Percentiles rank a stretch among this genome's conserved stretches.
These are phyloP conservation scores for Pestalotiopsis fici DNA, from an alignment of 2,329 filamentous ascomycete genomes.

Conservation along the genomic window DNA sequence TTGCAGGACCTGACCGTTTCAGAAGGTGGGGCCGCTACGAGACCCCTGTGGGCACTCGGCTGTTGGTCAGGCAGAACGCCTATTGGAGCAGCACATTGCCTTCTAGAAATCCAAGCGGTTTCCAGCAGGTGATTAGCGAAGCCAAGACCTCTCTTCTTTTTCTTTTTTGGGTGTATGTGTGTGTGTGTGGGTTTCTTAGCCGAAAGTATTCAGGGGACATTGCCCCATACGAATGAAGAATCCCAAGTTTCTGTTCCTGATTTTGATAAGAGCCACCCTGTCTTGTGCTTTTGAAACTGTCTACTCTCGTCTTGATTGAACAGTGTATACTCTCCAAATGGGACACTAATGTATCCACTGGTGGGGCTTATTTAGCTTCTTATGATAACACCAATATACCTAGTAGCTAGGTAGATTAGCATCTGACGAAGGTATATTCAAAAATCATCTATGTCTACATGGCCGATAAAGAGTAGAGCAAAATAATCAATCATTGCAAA, in stretches of 20 bases:
- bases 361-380: not conserved
- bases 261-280: not conserved
- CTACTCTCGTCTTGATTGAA: not conserved
- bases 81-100: not conserved
- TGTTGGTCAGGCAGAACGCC: not conserved
- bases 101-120: constrained; percentile 5
- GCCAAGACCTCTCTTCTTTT: not conserved
- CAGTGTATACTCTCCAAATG: not conserved
- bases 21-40: constrained; percentile 1
- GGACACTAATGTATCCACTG: not conserved
- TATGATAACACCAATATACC: not conserved
- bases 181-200: not conserved
- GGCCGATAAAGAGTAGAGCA: no score
- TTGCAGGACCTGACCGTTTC: constrained; percentile 1
- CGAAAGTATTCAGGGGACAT: not conserved
- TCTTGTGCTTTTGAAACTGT: not conserved
- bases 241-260: not conserved
- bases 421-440: not conserved
- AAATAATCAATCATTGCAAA: no score
- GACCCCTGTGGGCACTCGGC: not conserved
- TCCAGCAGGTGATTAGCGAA: not conserved
- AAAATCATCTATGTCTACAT: not conserved
- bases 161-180: not conserved
- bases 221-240: not conserved
- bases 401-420: no score